Conservation (phyloP, 2,329 filamentous ascomycete species). For the Hymenoscyphus infarciens region DNA sequence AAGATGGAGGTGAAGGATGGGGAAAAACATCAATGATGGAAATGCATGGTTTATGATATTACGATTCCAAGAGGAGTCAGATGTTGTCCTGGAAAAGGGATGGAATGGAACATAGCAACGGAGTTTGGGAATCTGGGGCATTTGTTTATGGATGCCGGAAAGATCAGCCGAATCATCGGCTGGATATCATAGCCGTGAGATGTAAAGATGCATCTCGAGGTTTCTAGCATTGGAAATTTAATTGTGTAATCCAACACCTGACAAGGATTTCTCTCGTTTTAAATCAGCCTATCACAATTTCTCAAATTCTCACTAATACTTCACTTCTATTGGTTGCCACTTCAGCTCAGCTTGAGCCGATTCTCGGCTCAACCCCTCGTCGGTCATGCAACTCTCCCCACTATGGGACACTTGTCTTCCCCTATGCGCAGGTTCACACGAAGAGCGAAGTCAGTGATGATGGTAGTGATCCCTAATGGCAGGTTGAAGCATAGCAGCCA, state of each 20-base stretch:
- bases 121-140: too few species aligned
- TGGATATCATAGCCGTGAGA: too few species aligned
- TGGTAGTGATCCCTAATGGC: constrained; percentile 14
- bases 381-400: constrained; percentile 4
- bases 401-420: constrained; percentile 6
- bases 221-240: too few species aligned
- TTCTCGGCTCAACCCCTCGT: constrained; percentile 7
- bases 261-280: too few species aligned
- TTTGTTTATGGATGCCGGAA: too few species aligned
- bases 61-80: not conserved
- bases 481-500: constrained; percentile 13
- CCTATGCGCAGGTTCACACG: constrained; percentile 20
- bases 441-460: constrained; percentile 6
- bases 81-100: not conserved
- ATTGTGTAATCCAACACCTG: too few species aligned
- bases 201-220: too few species aligned
- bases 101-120: too few species aligned
- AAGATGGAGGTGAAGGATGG: not conserved
- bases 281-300: too few species aligned
- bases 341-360: not conserved
- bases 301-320: too few species aligned
- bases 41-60: not conserved
- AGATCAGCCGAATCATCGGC: too few species aligned
- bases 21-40: not conserved
- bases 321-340: too few species aligned